These are phyloP conservation scores for Creolimax fragrantissima DNA, from an alignment of 78 protist genomes.

Conservation along the genomic window DNA sequence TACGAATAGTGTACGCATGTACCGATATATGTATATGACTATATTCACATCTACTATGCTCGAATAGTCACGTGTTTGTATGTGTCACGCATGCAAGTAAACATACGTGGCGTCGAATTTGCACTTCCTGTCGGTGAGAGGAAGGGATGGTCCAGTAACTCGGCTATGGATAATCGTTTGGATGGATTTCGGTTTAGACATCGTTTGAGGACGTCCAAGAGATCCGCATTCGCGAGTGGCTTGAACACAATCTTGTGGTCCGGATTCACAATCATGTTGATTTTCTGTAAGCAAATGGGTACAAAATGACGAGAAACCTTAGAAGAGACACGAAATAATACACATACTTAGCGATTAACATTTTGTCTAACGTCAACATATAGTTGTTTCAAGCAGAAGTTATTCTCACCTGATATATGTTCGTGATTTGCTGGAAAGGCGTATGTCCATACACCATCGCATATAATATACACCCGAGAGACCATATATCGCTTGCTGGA, in stretches of 20 bases:
- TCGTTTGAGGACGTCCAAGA: slow-evolving; percentile 38
- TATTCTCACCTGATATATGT: neutral
- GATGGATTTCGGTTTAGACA: slow-evolving; percentile 59
- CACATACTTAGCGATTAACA: too few species aligned
- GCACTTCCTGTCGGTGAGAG: slow-evolving; percentile 1
- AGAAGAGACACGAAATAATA: too few species aligned
- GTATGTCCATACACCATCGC: slow-evolving; percentile 70
- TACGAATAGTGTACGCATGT: neutral
- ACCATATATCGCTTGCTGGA: slow-evolving; percentile 79
- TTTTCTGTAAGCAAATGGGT: slow-evolving; percentile 19
- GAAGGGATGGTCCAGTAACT: slow-evolving; percentile 65
- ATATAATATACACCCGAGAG: slow-evolving; percentile 86
- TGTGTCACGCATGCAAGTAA: neutral
- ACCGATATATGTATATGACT: neutral
- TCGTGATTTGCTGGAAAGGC: slow-evolving; percentile 53
- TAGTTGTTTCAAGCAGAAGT: too few species aligned
- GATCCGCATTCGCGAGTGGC: neutral
- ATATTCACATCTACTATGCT: neutral
- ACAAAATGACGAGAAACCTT: too few species aligned
- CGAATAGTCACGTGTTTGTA: neutral
- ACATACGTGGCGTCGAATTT: neutral
- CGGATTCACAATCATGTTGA: slow-evolving; percentile 51
- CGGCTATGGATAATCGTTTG: slow-evolving; percentile 46
- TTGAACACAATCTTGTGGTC: slow-evolving; percentile 26
- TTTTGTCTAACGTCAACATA: too few species aligned